Base-by-base conservation (phyloP, 805 yeast species). In the Jamesozyma hellenica region DNA sequence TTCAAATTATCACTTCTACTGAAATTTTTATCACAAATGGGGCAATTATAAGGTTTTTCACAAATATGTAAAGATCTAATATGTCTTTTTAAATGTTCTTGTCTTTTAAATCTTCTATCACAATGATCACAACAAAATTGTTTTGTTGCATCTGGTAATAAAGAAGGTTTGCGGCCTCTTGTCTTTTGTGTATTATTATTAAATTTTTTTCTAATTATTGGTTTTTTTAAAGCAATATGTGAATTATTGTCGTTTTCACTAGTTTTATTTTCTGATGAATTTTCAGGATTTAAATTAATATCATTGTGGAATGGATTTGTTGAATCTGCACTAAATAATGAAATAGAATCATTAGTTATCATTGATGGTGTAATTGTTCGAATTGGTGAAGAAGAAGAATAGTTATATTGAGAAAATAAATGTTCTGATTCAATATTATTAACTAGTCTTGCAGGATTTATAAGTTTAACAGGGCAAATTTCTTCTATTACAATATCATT, bases 31-130 rank as follows among this genome's bases (percentile, higher is more conserved):
- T 68, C 70, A 52, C 86, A 79, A 17, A 72, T 64, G 9, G 65
- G 63, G 56, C 86, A 79, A 42, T 69, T 73, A 56, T 68, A 79
- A 0, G 86, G 90, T 56, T 79, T 81, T 41, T 78, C 85, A 40
- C 77, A 70, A 27, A 82, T 79, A 52, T 82, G 92, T 43, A 82
- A 65, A 15, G 85, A 76, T 42, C 88, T 64, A 54, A 77, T 74
- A 51, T 82, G 92, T 43, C 92, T 68, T 55, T 79, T 79, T 49
- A 82, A 61, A 57, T 82, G 92, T 52, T 82, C 92, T 55, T 80
- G 85, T 48, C 92, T 68, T 53, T 79, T 76, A 61, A 82, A 82
- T 34, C 74, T 56, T 48, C 88, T 68, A 35, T 72, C 67, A 56
- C 90, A 81, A 51, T 68, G 71, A 26, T 72, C 72, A 56, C 88